Percentiles rank a stretch among this genome's conserved stretches.
phyloP scores from a whole-genome alignment of 306 rosid species.

The Ormosia semicastrata region DNA sequence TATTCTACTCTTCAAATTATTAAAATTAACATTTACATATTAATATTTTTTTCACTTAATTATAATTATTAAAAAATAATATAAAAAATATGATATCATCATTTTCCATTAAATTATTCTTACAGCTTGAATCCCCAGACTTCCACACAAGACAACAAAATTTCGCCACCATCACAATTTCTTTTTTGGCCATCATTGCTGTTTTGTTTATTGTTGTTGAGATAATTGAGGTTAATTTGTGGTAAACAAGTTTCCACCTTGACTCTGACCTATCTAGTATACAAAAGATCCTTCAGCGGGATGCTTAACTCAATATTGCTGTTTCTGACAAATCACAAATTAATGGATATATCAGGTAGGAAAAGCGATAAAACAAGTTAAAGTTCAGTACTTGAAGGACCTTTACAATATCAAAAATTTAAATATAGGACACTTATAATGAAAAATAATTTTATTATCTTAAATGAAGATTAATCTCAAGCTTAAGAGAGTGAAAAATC shows the following conservation, averaged over 20 bases:
- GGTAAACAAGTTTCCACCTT: constrained; percentile 33
- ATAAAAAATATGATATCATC: too few species aligned
- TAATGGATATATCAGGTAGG: background rate
- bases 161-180: constrained; percentile 26
- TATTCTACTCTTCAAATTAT: too few species aligned
- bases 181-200: constrained; percentile 6
- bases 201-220: background rate
- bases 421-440: too few species aligned
- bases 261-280: constrained; percentile 25
- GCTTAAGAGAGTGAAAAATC: too few species aligned
- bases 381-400: background rate
- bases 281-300: constrained; percentile 35
- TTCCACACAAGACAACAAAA: constrained; percentile 25
- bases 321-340: background rate
- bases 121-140: constrained; percentile 10
- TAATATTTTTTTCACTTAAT: too few species aligned
- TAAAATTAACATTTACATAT: too few species aligned
- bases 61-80: too few species aligned
- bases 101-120: too few species aligned
- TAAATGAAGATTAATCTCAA: too few species aligned
- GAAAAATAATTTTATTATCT: too few species aligned
- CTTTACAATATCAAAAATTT: too few species aligned
- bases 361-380: background rate
- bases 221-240: constrained; percentile 1
- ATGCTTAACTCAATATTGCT: background rate